Conservation (phyloP, 768 basidiomycete genomes). For the Amanita molliuscula region DNA sequence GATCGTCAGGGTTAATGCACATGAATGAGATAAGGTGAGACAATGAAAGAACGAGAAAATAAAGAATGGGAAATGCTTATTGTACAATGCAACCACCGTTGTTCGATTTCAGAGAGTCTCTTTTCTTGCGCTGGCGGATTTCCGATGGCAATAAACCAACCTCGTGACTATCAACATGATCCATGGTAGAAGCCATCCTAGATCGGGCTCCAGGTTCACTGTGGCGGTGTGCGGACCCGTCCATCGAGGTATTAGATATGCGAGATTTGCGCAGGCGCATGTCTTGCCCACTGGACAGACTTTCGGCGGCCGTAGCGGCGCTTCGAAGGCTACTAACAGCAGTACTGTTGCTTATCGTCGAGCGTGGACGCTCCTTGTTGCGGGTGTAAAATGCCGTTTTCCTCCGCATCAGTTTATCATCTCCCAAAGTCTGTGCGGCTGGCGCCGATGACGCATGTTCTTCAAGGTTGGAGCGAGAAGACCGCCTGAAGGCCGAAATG, state of each 20-base stretch:
- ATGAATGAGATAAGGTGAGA: background rate
- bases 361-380: conserved; percentile 40
- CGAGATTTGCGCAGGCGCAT: conserved; percentile 9
- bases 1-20: background rate
- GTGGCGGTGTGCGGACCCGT: conserved; percentile 15
- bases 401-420: conserved; percentile 6
- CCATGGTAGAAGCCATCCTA: conserved; percentile 17
- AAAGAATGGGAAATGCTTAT: conserved; percentile 17
- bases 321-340: conserved; percentile 50
- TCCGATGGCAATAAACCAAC: conserved; percentile 26
- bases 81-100: conserved; percentile 41
- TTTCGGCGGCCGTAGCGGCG: conserved; percentile 39
- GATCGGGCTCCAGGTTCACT: conserved; percentile 12
- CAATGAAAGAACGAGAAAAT: conserved; percentile 1
- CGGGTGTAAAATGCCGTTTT: conserved; percentile 18
- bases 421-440: conserved; percentile 13
- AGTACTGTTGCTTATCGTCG: conserved; percentile 51
- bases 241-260: conserved; percentile 9
- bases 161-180: conserved; percentile 1
- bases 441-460: conserved; percentile 26
- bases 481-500: conserved; percentile 53
- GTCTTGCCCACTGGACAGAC: conserved; percentile 24
- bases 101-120: conserved; percentile 23
- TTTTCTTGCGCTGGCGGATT: conserved; percentile 24
- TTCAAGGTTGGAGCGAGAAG: conserved; percentile 42